Percentiles rank a stretch among this genome's conserved stretches.
These are phyloP conservation scores for Gracilaria gracilis DNA, from an alignment of 23 red algal species.

Conservation along the genomic window DNA sequence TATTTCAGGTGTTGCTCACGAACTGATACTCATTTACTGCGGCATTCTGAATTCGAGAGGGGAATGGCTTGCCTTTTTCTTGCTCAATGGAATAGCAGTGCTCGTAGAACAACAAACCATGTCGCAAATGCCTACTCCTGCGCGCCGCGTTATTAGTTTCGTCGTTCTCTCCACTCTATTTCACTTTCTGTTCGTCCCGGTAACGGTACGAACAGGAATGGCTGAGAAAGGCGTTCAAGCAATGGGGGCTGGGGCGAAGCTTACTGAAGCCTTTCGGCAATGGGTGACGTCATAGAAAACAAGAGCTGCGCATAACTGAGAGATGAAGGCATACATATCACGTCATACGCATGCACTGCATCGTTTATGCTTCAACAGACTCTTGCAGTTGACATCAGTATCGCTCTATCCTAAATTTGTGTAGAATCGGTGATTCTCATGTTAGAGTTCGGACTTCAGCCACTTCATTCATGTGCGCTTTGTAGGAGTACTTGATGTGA, in stretches of 20 bases:
- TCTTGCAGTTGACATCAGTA: no score
- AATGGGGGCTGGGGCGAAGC: slow-evolving; percentile 31
- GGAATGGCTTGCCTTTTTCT: slow-evolving; percentile 55
- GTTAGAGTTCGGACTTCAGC: not conserved
- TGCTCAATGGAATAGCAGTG: slow-evolving; percentile 31
- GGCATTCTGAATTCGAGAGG: slow-evolving; percentile 41
- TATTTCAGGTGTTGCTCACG: slow-evolving; percentile 39
- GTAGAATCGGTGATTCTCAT: not conserved
- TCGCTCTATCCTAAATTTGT: not conserved
- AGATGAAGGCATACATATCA: no score
- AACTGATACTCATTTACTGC: slow-evolving; percentile 42
- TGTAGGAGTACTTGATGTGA: not conserved
- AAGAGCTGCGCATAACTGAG: no score
- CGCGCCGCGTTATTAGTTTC: not conserved
- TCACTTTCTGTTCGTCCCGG: slow-evolving; percentile 40
- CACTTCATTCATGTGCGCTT: not conserved
- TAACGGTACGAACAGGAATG: slow-evolving; percentile 46
- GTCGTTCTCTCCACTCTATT: slow-evolving; percentile 32
- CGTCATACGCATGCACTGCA: not conserved
- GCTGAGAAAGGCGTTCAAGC: slow-evolving; percentile 37
- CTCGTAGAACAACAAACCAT: slow-evolving; percentile 32
- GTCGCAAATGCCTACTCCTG: not conserved
- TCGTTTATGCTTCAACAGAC: not conserved
- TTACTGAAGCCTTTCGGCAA: not conserved
- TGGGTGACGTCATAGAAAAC: not conserved